These are phyloP conservation scores for Bipolaris oryzae DNA, from an alignment of 2,329 filamentous ascomycete genomes.

Conservation along the genomic window DNA sequence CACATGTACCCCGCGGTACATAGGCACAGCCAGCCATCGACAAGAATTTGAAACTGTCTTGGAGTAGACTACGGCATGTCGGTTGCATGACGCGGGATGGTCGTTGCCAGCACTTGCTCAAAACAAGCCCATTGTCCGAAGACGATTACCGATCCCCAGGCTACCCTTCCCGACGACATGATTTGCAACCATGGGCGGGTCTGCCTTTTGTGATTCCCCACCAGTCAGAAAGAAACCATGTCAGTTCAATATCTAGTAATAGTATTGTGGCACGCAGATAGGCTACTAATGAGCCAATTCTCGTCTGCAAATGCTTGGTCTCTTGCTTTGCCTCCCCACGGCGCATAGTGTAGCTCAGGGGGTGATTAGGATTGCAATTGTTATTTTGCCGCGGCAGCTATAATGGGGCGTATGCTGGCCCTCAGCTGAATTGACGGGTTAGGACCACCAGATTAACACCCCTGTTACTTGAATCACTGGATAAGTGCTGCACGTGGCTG, in stretches of 20 bases:
- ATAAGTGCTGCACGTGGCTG: constrained; percentile 10
- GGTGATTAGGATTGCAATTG: background rate
- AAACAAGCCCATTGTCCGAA: constrained; percentile 9
- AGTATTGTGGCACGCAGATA: background rate
- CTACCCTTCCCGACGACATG: background rate
- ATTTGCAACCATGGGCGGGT: background rate
- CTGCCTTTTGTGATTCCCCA: background rate
- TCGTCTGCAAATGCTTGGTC: background rate
- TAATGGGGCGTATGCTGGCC: background rate
- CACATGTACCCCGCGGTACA: constrained; percentile 3
- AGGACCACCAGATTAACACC: background rate
- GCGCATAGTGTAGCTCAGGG: background rate
- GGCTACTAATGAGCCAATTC: background rate
- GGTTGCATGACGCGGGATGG: constrained; percentile 9
- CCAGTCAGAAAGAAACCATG: background rate
- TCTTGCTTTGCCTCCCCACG: background rate
- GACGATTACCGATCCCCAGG: background rate
- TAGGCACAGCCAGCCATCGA: constrained; percentile 1
- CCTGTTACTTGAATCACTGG: constrained; percentile 1
- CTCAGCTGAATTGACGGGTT: background rate
- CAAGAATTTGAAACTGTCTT: constrained; percentile 9
- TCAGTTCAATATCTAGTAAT: background rate
- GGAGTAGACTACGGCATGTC: constrained; percentile 9
- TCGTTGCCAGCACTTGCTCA: constrained; percentile 9
- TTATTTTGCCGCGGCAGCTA: background rate